Conservation (phyloP, 1,284 basidiomycete species). For the Trametes hirsuta region DNA sequence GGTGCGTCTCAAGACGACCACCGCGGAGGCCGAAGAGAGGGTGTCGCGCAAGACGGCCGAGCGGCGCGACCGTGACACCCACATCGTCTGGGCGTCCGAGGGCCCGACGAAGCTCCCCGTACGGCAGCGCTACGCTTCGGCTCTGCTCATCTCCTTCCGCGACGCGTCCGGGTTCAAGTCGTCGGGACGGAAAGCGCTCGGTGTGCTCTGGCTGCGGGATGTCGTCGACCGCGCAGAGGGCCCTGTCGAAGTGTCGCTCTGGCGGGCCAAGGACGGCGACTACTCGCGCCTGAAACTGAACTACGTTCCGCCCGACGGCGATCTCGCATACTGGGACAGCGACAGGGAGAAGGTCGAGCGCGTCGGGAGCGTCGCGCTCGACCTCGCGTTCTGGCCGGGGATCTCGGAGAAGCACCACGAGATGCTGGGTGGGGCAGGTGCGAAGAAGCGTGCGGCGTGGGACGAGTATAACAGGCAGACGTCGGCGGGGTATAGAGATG, state of each 20-base stretch:
- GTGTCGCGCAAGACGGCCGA: constrained; percentile 49
- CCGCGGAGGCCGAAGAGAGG: constrained; percentile 32
- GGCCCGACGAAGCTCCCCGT: constrained; percentile 56
- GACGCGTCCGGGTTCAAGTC: constrained; percentile 41
- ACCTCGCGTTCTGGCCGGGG: constrained; percentile 34
- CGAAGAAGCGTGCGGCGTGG: constrained; percentile 35
- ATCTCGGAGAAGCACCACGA: constrained; percentile 43
- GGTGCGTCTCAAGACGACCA: constrained; percentile 37
- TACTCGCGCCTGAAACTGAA: constrained; percentile 55
- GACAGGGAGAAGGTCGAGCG: constrained; percentile 48
- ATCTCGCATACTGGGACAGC: constrained; percentile 49
- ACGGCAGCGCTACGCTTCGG: constrained; percentile 60
- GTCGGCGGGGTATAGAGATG: constrained; percentile 44
- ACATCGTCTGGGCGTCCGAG: constrained; percentile 49
- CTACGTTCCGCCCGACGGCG: constrained; percentile 58
- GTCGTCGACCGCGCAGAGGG: constrained; percentile 47
- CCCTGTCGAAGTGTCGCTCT: constrained; percentile 44
- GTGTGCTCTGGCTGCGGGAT: constrained; percentile 65
- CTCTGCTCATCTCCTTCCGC: constrained; percentile 61
- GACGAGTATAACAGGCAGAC: constrained; percentile 40
- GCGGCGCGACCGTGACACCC: constrained; percentile 41
- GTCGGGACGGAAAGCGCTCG: constrained; percentile 53
- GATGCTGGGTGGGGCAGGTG: constrained; percentile 33
- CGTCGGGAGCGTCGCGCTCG: constrained; percentile 35
- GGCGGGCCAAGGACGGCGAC: constrained; percentile 37